Conservation (phyloP, 2,329 filamentous ascomycete genomes). For the Nemania bipapillata region DNA sequence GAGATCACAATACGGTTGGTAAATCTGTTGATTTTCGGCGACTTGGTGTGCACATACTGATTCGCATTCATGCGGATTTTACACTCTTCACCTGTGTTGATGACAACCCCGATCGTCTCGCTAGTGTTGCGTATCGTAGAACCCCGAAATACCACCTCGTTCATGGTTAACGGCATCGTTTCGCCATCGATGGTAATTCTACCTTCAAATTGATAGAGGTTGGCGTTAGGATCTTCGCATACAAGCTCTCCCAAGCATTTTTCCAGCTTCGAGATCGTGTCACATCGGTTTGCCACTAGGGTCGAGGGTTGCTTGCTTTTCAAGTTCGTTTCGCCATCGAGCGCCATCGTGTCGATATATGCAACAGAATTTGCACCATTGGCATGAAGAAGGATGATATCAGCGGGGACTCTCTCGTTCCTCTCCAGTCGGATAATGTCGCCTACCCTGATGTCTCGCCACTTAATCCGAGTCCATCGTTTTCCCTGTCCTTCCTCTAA, state of each 20-base stretch:
- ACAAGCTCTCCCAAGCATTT: slow-evolving; percentile 70
- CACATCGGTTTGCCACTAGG: slow-evolving; percentile 68
- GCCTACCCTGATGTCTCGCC: slow-evolving; percentile 76
- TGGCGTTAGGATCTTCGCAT: slow-evolving; percentile 79
- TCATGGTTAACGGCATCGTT: slow-evolving; percentile 76
- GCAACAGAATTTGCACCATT: slow-evolving; percentile 81
- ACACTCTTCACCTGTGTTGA: slow-evolving; percentile 91
- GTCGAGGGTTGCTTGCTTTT: slow-evolving; percentile 76
- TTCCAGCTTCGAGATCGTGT: slow-evolving; percentile 65
- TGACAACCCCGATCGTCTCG: slow-evolving; percentile 78
- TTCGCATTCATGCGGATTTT: slow-evolving; percentile 94
- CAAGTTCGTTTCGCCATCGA: slow-evolving; percentile 84
- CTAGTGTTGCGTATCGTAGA: slow-evolving; percentile 81
- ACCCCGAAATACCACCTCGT: slow-evolving; percentile 85
- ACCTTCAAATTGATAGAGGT: slow-evolving; percentile 81
- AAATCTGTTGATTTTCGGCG: slow-evolving; percentile 77
- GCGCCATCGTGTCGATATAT: slow-evolving; percentile 85
- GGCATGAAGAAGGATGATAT: slow-evolving; percentile 81
- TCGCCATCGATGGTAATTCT: slow-evolving; percentile 68
- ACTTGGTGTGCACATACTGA: slow-evolving; percentile 85
- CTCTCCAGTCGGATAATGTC: slow-evolving; percentile 76
- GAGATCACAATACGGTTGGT: slow-evolving; percentile 85
- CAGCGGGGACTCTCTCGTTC: slow-evolving; percentile 84
- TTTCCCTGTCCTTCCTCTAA: slow-evolving; percentile 34
- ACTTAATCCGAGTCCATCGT: slow-evolving; percentile 69